These are phyloP conservation scores for Malus hybrid DNA, from an alignment of 331 rosid species.

Conservation along the genomic window DNA sequence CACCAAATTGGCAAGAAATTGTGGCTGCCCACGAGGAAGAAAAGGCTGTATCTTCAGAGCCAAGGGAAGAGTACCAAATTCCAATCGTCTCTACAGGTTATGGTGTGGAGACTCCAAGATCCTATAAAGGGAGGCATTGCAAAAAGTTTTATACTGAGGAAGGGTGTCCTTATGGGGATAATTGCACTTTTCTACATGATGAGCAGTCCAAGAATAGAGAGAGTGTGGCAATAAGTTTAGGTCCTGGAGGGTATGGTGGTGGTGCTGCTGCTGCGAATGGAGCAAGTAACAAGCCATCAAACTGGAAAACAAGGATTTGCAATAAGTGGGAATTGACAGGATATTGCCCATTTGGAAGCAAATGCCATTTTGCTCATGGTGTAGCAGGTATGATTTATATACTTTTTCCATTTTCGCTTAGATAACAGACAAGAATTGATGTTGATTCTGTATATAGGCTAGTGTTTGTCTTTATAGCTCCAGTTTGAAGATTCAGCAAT, in stretches of 20 bases:
- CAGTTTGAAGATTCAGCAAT: background rate
- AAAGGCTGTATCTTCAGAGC: conserved; percentile 41
- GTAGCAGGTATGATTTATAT: conserved; percentile 54
- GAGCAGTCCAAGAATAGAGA: conserved; percentile 89
- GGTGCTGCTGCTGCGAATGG: conserved; percentile 53
- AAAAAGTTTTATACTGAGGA: conserved; percentile 95
- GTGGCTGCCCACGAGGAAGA: conserved; percentile 96
- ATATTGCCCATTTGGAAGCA: conserved; percentile 94
- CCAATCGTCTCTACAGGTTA: conserved; percentile 60
- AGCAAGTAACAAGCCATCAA: conserved; percentile 68
- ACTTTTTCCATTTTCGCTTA: background rate
- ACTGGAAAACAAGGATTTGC: conserved; percentile 98
- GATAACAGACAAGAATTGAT: background rate
- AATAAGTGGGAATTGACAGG: conserved; percentile 99
- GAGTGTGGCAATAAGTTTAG: conserved; percentile 95
- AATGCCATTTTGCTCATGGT: conserved; percentile 99
- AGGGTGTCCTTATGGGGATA: conserved; percentile 97
- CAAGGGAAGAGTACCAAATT: conserved; percentile 89
- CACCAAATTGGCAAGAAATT: conserved; percentile 94
- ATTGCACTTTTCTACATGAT: conserved; percentile 89
- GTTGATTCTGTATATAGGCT: background rate
- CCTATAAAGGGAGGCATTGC: conserved; percentile 90
- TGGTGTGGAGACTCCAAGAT: conserved; percentile 61
- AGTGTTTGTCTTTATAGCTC: background rate
- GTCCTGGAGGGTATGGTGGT: conserved; percentile 93